phyloP scores from a whole-genome alignment of 2,329 filamentous ascomycete species.

The Venturia asperata region DNA sequence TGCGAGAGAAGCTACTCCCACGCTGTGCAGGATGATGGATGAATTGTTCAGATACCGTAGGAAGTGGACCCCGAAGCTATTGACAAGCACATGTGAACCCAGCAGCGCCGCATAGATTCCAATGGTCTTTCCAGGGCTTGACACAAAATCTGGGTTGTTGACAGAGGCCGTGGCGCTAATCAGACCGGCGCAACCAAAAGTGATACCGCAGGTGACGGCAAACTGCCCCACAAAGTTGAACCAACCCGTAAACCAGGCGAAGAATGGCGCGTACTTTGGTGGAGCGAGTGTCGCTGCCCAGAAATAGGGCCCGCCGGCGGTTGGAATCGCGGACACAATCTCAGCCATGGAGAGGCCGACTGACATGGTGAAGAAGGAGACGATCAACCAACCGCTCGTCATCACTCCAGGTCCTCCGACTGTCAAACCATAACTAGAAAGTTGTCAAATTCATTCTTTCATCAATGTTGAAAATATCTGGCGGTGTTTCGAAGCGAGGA shows the following conservation, averaged over 20 bases:
- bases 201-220: slow-evolving; percentile 44
- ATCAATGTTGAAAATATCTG: neutral
- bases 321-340: slow-evolving; percentile 53
- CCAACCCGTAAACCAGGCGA: slow-evolving; percentile 42
- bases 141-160: slow-evolving; percentile 34
- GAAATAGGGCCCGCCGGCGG: slow-evolving; percentile 53
- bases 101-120: slow-evolving; percentile 55
- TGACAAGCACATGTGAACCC: slow-evolving; percentile 48
- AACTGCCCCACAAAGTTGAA: slow-evolving; percentile 45
- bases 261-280: slow-evolving; percentile 38
- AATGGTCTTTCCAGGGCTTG: slow-evolving; percentile 45
- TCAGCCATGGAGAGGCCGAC: slow-evolving; percentile 52
- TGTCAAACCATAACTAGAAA: slow-evolving; percentile 44
- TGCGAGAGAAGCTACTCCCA: slow-evolving; percentile 47
- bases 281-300: slow-evolving; percentile 54
- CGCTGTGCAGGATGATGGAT: slow-evolving; percentile 49
- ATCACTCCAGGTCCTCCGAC: slow-evolving; percentile 52
- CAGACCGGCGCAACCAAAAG: slow-evolving; percentile 40
- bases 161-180: slow-evolving; percentile 42
- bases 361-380: slow-evolving; percentile 49
- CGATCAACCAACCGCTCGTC: slow-evolving; percentile 50
- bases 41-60: slow-evolving; percentile 51
- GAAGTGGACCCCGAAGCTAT: slow-evolving; percentile 51
- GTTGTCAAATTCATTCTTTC: neutral
- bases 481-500: too few species aligned